These are phyloP conservation scores for Yarrowia phangngaensis DNA, from an alignment of 805 yeast species.

Conservation along the genomic window DNA sequence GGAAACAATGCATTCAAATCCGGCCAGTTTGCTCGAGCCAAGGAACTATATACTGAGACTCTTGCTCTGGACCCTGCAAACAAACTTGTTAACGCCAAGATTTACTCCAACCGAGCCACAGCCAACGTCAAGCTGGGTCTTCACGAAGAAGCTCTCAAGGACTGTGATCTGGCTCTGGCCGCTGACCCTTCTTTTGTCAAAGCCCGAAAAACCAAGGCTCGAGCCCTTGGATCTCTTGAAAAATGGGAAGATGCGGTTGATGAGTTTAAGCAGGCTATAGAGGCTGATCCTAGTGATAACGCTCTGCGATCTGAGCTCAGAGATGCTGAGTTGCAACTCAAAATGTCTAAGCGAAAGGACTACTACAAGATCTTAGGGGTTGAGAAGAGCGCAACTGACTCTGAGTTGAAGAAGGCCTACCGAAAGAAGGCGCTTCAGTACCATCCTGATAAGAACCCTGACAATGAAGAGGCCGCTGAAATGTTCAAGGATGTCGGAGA, in stretches of 20 bases:
- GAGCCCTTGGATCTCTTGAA: slow-evolving; percentile 42
- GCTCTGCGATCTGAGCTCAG: slow-evolving; percentile 40
- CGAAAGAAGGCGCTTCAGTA: slow-evolving; percentile 64
- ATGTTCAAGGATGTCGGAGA: slow-evolving; percentile 86
- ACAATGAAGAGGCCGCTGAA: slow-evolving; percentile 73
- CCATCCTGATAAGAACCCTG: slow-evolving; percentile 79
- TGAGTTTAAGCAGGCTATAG: slow-evolving; percentile 41
- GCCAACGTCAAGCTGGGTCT: slow-evolving; percentile 74
- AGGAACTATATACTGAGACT: slow-evolving; percentile 69
- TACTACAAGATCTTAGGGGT: slow-evolving; percentile 64
- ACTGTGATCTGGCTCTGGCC: slow-evolving; percentile 65
- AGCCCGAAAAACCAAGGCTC: slow-evolving; percentile 46
- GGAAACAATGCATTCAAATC: slow-evolving; percentile 73
- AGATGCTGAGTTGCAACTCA: slow-evolving; percentile 44
- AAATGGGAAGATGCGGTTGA: slow-evolving; percentile 42
- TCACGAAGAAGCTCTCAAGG: slow-evolving; percentile 72
- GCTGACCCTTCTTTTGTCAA: slow-evolving; percentile 68
- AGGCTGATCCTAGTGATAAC: slow-evolving; percentile 41
- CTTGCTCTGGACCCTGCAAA: slow-evolving; percentile 58
- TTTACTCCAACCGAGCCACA: slow-evolving; percentile 84
- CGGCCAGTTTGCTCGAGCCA: slow-evolving; percentile 61
- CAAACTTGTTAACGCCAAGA: slow-evolving; percentile 46
- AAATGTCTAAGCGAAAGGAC: slow-evolving; percentile 44
- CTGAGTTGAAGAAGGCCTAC: slow-evolving; percentile 69
- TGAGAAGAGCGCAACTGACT: slow-evolving; percentile 46